Base-by-base conservation (phyloP, 2,329 filamentous ascomycete species). In the Xylaria sp. region DNA sequence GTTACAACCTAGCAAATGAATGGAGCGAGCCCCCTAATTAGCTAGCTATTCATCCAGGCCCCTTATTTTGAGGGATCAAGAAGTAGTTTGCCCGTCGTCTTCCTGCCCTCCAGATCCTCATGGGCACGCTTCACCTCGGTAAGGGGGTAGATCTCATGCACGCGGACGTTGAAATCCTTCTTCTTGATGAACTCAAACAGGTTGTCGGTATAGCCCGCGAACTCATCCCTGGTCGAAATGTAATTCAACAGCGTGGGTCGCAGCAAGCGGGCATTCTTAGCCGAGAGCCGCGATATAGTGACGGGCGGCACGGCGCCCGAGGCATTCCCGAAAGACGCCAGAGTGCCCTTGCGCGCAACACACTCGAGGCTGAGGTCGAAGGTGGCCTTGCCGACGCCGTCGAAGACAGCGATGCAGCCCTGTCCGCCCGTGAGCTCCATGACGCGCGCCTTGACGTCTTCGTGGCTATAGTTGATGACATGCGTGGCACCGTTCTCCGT, bases 341-440 rank as follows among this genome's bases (percentile, higher is more conserved):
- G 81, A 1, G 85, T 91, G 5, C 93, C 94, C 83, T 97, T 97
- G 71, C 90, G 80, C 73, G 90, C 92, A 63, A 95, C 85, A 74
- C 89, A 87, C 72, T 94, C 88, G 71, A 97, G 79, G 75, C 90
- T 91, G 23, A 88, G 85, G 73, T 97, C 93, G 81, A 96, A 97
- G 0, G 94, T 97, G 58, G 86, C 86, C 82, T 93, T 93, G 13
- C 94, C 94, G 2, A 97, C 93, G 6, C 92, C 92, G 78, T 97
- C 94, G 77, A 93, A 97, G 33, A 97, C 91, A 10, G 90, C 93
- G 71, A 89, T 87, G 2, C 91, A 90, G 7, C 94, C 94, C 68
- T 89, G 82, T 0, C 91, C 91, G 1, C 84, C 87, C 0, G 93
- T 97, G 58, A 93, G 89, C 77, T 92, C 86, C 74, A 86, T 83